phyloP scores from a whole-genome alignment of 495 filamentous ascomycete species.

The Penicillium coprophilum region DNA sequence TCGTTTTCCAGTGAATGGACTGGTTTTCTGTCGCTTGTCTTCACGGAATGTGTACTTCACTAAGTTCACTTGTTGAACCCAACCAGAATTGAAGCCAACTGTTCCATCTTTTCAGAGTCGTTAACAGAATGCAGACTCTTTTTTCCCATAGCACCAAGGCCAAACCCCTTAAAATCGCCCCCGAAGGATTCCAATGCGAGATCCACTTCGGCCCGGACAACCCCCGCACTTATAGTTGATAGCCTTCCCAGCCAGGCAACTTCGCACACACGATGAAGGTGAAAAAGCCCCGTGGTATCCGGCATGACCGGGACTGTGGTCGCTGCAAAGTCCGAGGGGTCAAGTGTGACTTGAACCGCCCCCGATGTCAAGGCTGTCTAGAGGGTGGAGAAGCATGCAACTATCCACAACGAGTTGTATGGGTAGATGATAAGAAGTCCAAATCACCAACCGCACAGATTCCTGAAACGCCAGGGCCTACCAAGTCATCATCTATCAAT shows the following conservation, averaged over 20 bases:
- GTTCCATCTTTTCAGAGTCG: not conserved
- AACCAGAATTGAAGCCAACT: not conserved
- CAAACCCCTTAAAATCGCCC: too few species aligned
- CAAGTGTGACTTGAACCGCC: conserved; percentile 39
- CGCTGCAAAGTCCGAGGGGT: conserved; percentile 29
- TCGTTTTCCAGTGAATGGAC: too few species aligned
- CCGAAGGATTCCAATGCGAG: not conserved
- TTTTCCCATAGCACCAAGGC: too few species aligned
- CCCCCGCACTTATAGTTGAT: conserved; percentile 11
- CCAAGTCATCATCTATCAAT: conserved; percentile 22
- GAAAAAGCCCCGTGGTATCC: conserved; percentile 39
- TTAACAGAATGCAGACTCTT: not conserved
- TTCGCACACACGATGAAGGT: conserved; percentile 12
- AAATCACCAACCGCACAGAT: conserved; percentile 1
- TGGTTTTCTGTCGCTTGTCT: not conserved
- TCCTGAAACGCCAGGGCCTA: not conserved
- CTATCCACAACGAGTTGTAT: conserved; percentile 37
- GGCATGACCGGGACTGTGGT: conserved; percentile 35
- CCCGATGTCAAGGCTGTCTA: conserved; percentile 31
- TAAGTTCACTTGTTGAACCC: not conserved
- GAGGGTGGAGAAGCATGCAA: conserved; percentile 25
- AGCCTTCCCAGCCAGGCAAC: not conserved
- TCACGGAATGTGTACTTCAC: not conserved
- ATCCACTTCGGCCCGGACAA: not conserved
- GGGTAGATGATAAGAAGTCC: conserved; percentile 25